Evolutionary conservation across 768 basidiomycete genomes (phyloP).

Genomic region (Lenzites betulinus): DNA sequence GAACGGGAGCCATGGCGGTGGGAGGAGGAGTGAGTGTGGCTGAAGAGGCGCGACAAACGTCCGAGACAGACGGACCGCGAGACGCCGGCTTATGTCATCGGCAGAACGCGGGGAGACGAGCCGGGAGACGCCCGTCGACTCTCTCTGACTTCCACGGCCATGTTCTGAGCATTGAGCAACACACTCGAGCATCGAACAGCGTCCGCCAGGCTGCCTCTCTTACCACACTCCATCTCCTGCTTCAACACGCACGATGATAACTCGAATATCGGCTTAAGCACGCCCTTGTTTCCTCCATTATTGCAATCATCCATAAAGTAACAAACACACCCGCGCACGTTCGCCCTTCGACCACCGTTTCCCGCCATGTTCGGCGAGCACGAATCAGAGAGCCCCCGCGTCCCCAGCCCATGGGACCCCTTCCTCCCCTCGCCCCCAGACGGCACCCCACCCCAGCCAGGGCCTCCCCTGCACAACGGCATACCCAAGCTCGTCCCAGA

Average conservation of each 20-base stretch:
- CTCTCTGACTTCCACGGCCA: background rate
- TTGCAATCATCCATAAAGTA: slow-evolving; percentile 20
- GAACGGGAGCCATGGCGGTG: slow-evolving; percentile 20
- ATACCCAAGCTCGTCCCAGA: slow-evolving; percentile 77
- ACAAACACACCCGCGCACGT: background rate
- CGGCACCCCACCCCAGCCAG: slow-evolving; percentile 30
- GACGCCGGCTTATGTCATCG: background rate
- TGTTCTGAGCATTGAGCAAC: slow-evolving; percentile 3
- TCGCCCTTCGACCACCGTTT: background rate
- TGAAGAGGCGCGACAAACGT: background rate
- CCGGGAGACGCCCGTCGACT: too few species aligned
- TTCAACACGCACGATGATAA: slow-evolving; percentile 44
- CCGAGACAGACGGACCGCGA: background rate
- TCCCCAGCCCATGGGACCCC: slow-evolving; percentile 82
- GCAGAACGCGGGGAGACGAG: background rate
- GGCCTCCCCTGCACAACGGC: slow-evolving; percentile 29
- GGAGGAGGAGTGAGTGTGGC: background rate
- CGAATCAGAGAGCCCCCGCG: slow-evolving; percentile 76
- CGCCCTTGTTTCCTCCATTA: slow-evolving; percentile 9
- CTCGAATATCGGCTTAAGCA: slow-evolving; percentile 52
- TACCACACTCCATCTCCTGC: background rate
- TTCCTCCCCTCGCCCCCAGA: slow-evolving; percentile 59
- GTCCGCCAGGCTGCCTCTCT: slow-evolving; percentile 1
- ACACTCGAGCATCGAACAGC: background rate
- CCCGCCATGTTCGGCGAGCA: slow-evolving; percentile 76